Evolutionary conservation across 179 eudicot species (phyloP).

Genomic region (Gypsophila paniculata): DNA sequence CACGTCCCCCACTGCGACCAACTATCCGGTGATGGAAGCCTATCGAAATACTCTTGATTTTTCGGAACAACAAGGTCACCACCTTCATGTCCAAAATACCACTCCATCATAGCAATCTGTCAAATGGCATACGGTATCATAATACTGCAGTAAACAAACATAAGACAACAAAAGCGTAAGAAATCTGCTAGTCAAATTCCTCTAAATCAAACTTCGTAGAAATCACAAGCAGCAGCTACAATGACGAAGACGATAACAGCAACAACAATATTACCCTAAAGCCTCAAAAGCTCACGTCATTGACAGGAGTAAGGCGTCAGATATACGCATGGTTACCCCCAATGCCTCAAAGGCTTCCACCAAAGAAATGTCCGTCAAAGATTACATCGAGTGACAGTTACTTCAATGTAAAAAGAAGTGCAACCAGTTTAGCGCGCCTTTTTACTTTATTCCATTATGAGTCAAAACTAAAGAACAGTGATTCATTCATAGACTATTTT

Average conservation of each 20-base stretch:
- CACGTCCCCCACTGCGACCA: slow-evolving; percentile 55
- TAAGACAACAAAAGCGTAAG: background rate
- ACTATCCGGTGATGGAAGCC: slow-evolving; percentile 51
- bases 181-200: background rate
- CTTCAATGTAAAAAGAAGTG: background rate
- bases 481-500: too few relatives aligned
- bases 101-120: slow-evolving; percentile 52
- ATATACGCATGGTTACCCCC: background rate
- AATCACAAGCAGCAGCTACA: background rate
- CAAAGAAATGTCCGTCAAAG: background rate
- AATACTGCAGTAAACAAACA: background rate
- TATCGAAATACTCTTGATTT: slow-evolving; percentile 44
- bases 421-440: background rate
- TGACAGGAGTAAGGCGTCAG: too few relatives aligned
- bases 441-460: background rate
- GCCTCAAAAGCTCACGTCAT: too few relatives aligned
- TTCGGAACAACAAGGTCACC: slow-evolving; percentile 54
- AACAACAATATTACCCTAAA: too few relatives aligned
- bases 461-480: too few relatives aligned
- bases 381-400: background rate
- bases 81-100: slow-evolving; percentile 46
- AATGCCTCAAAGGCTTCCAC: too few relatives aligned
- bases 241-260: too few relatives aligned
- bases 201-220: background rate
- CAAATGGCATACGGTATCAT: background rate